Conservation (phyloP, 1,284 basidiomycete genomes). For the Hemileia vastatrix region DNA sequence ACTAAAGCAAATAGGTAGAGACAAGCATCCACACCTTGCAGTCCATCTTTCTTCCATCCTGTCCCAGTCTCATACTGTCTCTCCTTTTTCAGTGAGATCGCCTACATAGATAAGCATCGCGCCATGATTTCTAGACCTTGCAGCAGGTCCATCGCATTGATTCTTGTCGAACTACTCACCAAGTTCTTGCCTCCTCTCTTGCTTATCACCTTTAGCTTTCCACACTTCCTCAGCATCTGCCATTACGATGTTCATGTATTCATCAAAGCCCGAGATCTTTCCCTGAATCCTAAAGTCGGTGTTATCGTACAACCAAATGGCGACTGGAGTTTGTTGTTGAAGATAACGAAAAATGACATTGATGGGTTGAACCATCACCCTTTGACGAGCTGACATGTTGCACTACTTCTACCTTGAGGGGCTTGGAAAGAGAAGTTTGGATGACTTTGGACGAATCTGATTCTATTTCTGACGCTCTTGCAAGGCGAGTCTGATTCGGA, state of each 20-base stretch:
- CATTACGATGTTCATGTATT: constrained; percentile 44
- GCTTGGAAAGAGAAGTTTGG: not conserved
- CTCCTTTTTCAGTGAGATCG: no score
- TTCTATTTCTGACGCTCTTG: no score
- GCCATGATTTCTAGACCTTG: no score
- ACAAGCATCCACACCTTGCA: no score
- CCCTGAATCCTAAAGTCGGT: constrained; percentile 42
- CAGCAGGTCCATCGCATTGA: no score
- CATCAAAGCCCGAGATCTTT: constrained; percentile 44
- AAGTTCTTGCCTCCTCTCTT: constrained; percentile 23
- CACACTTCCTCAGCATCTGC: constrained; percentile 42
- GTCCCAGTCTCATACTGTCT: no score
- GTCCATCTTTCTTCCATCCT: no score
- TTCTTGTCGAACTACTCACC: constrained; percentile 18
- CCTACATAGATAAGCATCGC: no score
- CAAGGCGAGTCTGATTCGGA: no score
- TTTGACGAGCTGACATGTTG: constrained; percentile 4
- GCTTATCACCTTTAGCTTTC: constrained; percentile 33
- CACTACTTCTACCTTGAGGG: not conserved
- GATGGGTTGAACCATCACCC: constrained; percentile 18
- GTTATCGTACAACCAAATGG: constrained; percentile 44
- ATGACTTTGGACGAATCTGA: no score
- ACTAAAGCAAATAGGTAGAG: no score
- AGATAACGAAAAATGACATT: constrained; percentile 44
- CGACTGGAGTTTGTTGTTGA: constrained; percentile 40